phyloP scores from a whole-genome alignment of 768 basidiomycete species.

The Rhodotorula graminis region DNA sequence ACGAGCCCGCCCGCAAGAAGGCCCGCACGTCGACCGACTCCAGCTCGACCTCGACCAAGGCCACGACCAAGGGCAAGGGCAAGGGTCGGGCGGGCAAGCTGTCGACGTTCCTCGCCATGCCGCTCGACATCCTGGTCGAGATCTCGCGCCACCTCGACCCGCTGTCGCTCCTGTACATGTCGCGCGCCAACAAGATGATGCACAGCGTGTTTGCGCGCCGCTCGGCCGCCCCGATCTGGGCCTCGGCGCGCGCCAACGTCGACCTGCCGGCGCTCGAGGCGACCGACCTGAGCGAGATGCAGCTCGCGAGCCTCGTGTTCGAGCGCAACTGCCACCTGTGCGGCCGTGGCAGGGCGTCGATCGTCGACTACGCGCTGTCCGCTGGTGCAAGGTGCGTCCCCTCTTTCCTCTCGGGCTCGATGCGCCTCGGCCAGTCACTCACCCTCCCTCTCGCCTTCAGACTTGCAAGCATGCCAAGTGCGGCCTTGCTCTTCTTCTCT shows the following conservation, averaged over 20 bases:
- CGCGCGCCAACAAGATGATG: constrained; percentile 2
- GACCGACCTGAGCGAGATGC: constrained; percentile 4
- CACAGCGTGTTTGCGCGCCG: neutral
- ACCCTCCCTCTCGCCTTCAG: neutral
- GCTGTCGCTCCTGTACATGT: constrained; percentile 4
- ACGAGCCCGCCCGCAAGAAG: constrained; percentile 1
- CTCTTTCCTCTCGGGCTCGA: too few relatives aligned
- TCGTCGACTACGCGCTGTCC: constrained; percentile 1
- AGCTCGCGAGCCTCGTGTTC: neutral
- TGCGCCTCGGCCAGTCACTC: neutral
- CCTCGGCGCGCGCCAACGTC: neutral
- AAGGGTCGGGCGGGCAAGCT: neutral
- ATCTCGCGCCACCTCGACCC: constrained; percentile 19
- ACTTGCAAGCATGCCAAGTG: constrained; percentile 7
- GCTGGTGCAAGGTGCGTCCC: constrained; percentile 6
- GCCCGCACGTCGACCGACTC: neutral
- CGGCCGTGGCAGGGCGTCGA: neutral
- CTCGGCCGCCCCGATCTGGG: constrained; percentile 1
- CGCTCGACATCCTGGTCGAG: constrained; percentile 5
- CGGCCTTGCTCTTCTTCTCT: too few relatives aligned
- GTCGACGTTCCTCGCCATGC: neutral
- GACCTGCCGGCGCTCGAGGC: neutral
- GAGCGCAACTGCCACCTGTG: constrained; percentile 1
- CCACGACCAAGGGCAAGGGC: neutral
- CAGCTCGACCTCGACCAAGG: too few relatives aligned